phyloP scores from a whole-genome alignment of 306 rosid genomes.

The Pueraria montana region DNA sequence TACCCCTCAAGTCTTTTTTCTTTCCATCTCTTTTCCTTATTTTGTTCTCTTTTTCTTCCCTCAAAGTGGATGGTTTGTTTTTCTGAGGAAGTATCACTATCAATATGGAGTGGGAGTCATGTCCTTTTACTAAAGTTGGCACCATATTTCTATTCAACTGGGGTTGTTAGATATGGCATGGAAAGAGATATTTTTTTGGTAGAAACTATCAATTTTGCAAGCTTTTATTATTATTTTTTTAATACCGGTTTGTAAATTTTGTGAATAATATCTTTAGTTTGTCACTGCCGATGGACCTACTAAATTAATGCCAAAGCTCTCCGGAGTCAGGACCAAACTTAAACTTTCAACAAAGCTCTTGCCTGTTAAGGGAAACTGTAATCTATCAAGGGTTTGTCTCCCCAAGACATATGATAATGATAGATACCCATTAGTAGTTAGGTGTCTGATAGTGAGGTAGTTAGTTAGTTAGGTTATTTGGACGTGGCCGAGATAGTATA shows the following conservation, averaged over 20 bases:
- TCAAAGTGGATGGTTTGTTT: slow-evolving; percentile 24
- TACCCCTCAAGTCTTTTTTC: background rate
- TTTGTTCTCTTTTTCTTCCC: slow-evolving; percentile 9
- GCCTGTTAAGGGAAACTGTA: background rate
- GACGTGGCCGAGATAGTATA: background rate
- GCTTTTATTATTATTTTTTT: background rate
- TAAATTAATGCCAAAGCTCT: background rate
- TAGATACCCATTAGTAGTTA: background rate
- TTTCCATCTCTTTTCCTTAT: background rate
- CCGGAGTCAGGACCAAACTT: background rate
- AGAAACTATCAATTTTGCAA: background rate
- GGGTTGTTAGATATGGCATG: slow-evolving; percentile 24
- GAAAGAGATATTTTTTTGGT: slow-evolving; percentile 1
- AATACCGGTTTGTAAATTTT: slow-evolving; percentile 5
- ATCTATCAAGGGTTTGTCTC: background rate
- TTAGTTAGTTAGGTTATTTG: background rate
- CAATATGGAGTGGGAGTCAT: background rate
- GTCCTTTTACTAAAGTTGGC: slow-evolving; percentile 29
- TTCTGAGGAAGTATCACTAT: slow-evolving; percentile 25
- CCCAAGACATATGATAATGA: background rate
- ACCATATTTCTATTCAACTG: slow-evolving; percentile 20
- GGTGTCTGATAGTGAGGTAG: background rate
- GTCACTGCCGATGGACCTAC: background rate
- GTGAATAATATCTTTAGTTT: background rate
- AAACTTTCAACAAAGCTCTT: background rate